phyloP scores from a whole-genome alignment of 495 filamentous ascomycete species.

The Astrocystis sublimbata region DNA sequence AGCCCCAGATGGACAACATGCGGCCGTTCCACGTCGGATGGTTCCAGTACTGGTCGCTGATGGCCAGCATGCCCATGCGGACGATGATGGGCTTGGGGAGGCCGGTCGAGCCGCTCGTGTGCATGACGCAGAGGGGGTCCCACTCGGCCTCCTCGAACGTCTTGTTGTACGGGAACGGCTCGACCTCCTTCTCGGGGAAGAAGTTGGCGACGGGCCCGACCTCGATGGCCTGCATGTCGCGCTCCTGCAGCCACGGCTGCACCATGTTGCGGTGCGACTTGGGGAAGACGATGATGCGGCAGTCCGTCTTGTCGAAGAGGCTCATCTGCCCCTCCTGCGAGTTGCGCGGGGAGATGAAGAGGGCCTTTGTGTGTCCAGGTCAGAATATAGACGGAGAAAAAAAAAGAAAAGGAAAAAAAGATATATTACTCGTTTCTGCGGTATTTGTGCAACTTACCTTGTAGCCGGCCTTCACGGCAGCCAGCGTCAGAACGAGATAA shows the following conservation, averaged over 20 bases:
- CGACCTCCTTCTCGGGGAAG: constrained; percentile 30
- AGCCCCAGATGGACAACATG: constrained; percentile 24
- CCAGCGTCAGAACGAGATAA: constrained; percentile 47
- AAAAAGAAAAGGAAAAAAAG: too few species aligned
- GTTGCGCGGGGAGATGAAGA: constrained; percentile 47
- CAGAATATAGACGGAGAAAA: not conserved
- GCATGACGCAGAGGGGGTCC: constrained; percentile 51
- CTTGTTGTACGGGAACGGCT: constrained; percentile 43
- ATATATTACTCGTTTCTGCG: not conserved
- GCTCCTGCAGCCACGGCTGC: constrained; percentile 40
- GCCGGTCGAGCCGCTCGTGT: constrained; percentile 64
- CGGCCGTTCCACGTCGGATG: constrained; percentile 28
- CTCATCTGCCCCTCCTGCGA: constrained; percentile 46
- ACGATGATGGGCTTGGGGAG: constrained; percentile 55
- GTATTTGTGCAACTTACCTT: constrained; percentile 36
- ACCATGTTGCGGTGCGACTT: constrained; percentile 36
- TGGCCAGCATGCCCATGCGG: constrained; percentile 49
- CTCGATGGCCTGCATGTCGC: constrained; percentile 33
- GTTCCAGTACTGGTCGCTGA: constrained; percentile 38
- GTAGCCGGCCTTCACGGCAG: constrained; percentile 48
- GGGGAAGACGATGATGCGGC: constrained; percentile 30
- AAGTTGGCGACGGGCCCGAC: constrained; percentile 21
- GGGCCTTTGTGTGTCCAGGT: constrained; percentile 21
- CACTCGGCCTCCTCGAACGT: constrained; percentile 48
- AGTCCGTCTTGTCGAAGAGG: constrained; percentile 45